phyloP scores from a whole-genome alignment of 2,329 filamentous ascomycete genomes.

The Fusarium palustre region DNA sequence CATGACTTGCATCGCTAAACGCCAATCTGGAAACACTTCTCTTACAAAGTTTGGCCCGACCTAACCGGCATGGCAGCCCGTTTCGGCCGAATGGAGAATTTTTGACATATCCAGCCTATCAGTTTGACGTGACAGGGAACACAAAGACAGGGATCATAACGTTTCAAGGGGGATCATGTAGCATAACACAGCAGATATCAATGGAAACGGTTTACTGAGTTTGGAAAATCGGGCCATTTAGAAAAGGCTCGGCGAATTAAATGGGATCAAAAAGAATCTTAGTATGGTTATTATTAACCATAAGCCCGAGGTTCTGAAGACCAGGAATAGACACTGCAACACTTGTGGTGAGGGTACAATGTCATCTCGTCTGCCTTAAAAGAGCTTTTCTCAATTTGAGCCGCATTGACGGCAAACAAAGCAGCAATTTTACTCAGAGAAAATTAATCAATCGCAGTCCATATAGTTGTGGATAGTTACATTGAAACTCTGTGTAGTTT shows the following conservation, averaged over 20 bases:
- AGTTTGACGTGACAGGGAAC: neutral
- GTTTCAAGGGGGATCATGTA: conserved; percentile 1
- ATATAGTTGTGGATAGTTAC: neutral
- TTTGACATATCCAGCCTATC: neutral
- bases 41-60: conserved; percentile 6
- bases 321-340: neutral
- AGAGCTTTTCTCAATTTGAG: neutral
- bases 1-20: conserved; percentile 2
- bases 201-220: neutral
- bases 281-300: conserved; percentile 12
- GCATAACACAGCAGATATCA: conserved; percentile 1
- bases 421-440: neutral
- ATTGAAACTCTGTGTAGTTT: fast-evolving
- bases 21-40: conserved; percentile 12
- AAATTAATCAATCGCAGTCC: neutral
- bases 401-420: neutral
- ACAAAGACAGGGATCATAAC: neutral
- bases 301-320: neutral
- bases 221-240: conserved; percentile 2
- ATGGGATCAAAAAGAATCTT: neutral
- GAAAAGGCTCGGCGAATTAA: neutral
- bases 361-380: neutral
- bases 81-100: conserved; percentile 14
- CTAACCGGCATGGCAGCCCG: neutral
- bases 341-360: neutral